Evolutionary conservation across 1,284 basidiomycete genomes (phyloP), one percentile per base, ranked within the genome.

Genomic region (Athelia psychrophila): DNA sequence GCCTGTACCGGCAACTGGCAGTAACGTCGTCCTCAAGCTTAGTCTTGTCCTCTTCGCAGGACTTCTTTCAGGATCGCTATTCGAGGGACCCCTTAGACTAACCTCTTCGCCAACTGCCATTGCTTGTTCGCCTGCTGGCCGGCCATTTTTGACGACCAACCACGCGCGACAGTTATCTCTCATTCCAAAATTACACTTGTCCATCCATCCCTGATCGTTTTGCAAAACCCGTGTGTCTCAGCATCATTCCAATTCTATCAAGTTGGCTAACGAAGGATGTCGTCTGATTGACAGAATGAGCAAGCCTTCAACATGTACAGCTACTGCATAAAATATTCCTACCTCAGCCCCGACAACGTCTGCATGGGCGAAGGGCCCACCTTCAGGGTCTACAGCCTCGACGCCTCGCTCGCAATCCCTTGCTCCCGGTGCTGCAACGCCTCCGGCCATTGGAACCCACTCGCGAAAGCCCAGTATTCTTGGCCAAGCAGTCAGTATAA

Each of bases 321-420:
- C 79, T 71, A 74, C 86, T 73, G 74, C 73, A 76, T 65, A 81
- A 72, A 89, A 86, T 81, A 82, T 75, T 77, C 76, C 80, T 71
- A 64, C 80, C 72, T 80, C 79, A 79, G 81, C 86, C 72, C 72
- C 85, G 65, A 67, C 77, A 75, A 80, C 83, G 78, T 90, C 87
- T 73, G 88, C 88, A 78, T 91, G 89, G 89, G 74, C 86, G 74
- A 87, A 73, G 78, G 88, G 89, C 69, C 88, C 88, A 53, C 89
- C 89, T 52, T 76, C 78, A 71, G 78, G 68, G 58, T n/a, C n/a
- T n/a, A n/a, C 79, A 54, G 74, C 84, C 54, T 79, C 12, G 10
- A 35, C 84, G 55, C 76, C 86, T 57, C 84, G 86, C 71, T 83
- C 89, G 51, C 86, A 90, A 70, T 88, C 88, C 58, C 86, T 87